Percentiles rank a stretch among this genome's conserved stretches.
Evolutionary conservation across 139 green algal genomes (phyloP).

Genomic region (Auxenochlorella pyrenoidosa): DNA sequence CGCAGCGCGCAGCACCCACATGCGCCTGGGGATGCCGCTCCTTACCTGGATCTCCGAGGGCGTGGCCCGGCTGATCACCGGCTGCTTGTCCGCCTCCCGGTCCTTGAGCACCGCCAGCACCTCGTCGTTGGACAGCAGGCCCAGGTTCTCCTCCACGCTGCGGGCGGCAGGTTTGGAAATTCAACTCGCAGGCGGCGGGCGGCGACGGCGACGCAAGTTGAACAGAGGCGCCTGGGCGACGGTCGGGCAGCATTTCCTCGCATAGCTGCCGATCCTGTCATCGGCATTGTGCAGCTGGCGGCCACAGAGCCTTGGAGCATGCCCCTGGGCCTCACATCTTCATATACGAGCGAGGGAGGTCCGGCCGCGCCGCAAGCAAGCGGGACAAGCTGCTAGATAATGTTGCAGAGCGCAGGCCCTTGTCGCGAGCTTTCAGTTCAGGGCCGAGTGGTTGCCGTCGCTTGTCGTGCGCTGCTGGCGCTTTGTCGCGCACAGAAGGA

Average conservation of each 20-base stretch:
- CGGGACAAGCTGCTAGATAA: not conserved
- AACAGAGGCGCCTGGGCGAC: not conserved
- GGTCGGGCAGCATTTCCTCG: not conserved
- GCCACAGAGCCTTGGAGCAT: not conserved
- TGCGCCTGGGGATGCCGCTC: not conserved
- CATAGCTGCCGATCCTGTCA: not conserved
- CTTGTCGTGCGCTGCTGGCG: not conserved
- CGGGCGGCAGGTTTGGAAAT: not conserved
- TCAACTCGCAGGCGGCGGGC: not conserved
- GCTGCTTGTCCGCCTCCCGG: slow-evolving; percentile 47
- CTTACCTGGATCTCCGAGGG: slow-evolving; percentile 57
- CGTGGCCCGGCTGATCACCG: slow-evolving; percentile 25
- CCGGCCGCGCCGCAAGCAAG: not conserved
- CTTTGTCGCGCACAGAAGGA: not conserved
- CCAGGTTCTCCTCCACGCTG: slow-evolving; percentile 53
- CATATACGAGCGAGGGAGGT: not conserved
- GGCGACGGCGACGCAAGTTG: not conserved
- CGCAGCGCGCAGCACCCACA: not conserved
- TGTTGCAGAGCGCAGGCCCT: not conserved
- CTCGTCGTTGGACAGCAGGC: slow-evolving; percentile 57
- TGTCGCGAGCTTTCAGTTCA: not conserved
- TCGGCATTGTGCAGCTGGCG: not conserved
- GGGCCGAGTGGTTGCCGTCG: not conserved
- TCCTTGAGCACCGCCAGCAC: slow-evolving; percentile 60
- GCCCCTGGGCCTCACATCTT: slow-evolving; percentile 22